These are phyloP conservation scores for Straminergon stramineum DNA, from an alignment of 225 moss, liverwort and hornwort species.

Conservation along the genomic window DNA sequence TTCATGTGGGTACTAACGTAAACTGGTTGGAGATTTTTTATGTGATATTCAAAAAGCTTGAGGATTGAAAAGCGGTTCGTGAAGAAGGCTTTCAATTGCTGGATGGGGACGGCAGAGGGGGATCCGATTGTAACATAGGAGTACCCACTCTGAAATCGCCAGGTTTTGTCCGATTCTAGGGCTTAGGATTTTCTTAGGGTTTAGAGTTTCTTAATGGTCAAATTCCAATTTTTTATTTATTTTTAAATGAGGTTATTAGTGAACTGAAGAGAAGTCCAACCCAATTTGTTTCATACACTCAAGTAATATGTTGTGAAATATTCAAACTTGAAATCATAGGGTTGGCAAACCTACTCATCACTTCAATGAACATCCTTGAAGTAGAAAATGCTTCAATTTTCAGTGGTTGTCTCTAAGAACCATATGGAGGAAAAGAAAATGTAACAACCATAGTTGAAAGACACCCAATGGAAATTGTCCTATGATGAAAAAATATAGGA, in stretches of 20 bases:
- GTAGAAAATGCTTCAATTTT: background rate
- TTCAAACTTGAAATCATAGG: background rate
- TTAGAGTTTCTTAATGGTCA: too few species aligned
- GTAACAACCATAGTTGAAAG: background rate
- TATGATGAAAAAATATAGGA: background rate
- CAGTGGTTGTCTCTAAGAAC: background rate
- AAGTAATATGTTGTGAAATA: background rate
- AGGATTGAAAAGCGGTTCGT: background rate
- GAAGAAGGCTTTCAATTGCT: background rate
- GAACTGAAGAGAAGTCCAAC: background rate
- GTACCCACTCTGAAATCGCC: too few species aligned
- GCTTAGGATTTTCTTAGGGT: too few species aligned
- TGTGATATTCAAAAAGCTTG: too few species aligned
- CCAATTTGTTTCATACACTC: background rate
- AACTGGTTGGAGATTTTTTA: background rate
- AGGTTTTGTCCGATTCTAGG: background rate
- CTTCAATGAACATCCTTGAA: background rate
- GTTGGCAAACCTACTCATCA: background rate
- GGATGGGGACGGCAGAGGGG: background rate
- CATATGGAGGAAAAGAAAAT: background rate
- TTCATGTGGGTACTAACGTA: background rate
- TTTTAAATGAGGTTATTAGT: background rate
- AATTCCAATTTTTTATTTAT: background rate
- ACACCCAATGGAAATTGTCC: background rate
- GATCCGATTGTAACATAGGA: background rate